phyloP scores from a whole-genome alignment of 108 stramenopile genomes.

The Pseudonitzschia multiseries region DNA sequence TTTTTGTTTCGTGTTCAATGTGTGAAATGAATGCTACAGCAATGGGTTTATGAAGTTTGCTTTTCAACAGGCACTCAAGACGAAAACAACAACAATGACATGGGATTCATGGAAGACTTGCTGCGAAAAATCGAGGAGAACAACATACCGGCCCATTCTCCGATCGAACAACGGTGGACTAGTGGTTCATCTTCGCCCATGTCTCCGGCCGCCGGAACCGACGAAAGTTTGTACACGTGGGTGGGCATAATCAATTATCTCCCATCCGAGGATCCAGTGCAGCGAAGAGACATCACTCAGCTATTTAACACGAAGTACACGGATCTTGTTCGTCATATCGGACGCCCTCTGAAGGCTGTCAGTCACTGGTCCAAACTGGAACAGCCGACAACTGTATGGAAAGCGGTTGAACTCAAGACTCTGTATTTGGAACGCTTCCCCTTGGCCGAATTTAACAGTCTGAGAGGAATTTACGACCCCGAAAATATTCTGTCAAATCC shows the following conservation, averaged over 20 bases:
- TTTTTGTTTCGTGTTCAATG: background rate
- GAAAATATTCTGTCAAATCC: constrained; percentile 57
- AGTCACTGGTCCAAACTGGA: constrained; percentile 97
- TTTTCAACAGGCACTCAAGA: constrained; percentile 87
- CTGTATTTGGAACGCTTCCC: constrained; percentile 53
- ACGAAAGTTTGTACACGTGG: constrained; percentile 70
- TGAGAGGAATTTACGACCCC: constrained; percentile 67
- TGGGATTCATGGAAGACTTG: constrained; percentile 79
- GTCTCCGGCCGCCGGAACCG: constrained; percentile 84
- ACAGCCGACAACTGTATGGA: constrained; percentile 44
- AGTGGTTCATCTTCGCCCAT: constrained; percentile 80
- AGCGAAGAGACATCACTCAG: constrained; percentile 81
- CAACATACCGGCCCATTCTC: constrained; percentile 88
- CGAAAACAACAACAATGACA: constrained; percentile 65
- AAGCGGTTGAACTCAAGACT: constrained; percentile 46
- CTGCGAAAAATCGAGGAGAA: constrained; percentile 80
- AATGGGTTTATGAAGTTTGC: constrained; percentile 96
- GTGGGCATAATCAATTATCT: constrained; percentile 97
- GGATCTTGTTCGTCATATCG: constrained; percentile 64
- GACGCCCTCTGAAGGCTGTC: constrained; percentile 61
- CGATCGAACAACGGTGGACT: constrained; percentile 98
- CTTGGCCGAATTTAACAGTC: constrained; percentile 58
- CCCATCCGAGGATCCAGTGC: constrained; percentile 70
- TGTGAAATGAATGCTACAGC: constrained; percentile 47
- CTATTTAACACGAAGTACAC: constrained; percentile 80